Base-by-base conservation (phyloP, 202 grass and related monocot species). In the Carex arenaria region DNA sequence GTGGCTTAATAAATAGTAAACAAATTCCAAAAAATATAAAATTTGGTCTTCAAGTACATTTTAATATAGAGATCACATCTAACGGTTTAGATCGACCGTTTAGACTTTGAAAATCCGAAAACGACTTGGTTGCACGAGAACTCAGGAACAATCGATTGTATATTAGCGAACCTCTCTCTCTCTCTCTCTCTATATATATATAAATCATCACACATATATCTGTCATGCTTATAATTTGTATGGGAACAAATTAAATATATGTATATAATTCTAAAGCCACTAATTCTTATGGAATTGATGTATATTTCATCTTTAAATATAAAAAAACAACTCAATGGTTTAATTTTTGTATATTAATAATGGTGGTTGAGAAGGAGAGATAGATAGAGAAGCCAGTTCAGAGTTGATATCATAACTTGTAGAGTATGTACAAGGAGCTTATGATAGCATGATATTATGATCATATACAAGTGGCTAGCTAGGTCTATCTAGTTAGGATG, bases 381-480 rank as follows among this genome's bases (percentile, higher is more conserved):
- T 18, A 3, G 43, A 73, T 18, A n/a, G 11, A 73, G 69, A 45
- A 52, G 19, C 11, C 72, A 76, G 49, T 76, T 34, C 49, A 55
- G 23, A 76, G n/a, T 52, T 13, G 6, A 40, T 51, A 40, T 51
- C 19, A n/a, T 14, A 6, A 49, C 10, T 51, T 49, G 26, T 26
- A 20, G 13, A 32, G n/a, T 36, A 32, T 32, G 31, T 3, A 15
- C 22, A 3, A 36, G 51, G 13, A 36, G 0, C 28, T 34, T 77
- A 76, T 56, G 26, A 76, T 56, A 9, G 4, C 28, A 76, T n/a
- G 51, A 56, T 76, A 77, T 71, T 71, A 71, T 12, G 9, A n/a
- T 77, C 36, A 51, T 67, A 82, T 52, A 82, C 61, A 82, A 52
- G 10, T 82, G 62, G 34, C 7, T 71, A 80, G 78, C 56, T 80